Evolutionary conservation across 2,329 filamentous ascomycete species (phyloP), one percentile per base, ranked within the genome.

Genomic region (Leptographium radiaticola): DNA sequence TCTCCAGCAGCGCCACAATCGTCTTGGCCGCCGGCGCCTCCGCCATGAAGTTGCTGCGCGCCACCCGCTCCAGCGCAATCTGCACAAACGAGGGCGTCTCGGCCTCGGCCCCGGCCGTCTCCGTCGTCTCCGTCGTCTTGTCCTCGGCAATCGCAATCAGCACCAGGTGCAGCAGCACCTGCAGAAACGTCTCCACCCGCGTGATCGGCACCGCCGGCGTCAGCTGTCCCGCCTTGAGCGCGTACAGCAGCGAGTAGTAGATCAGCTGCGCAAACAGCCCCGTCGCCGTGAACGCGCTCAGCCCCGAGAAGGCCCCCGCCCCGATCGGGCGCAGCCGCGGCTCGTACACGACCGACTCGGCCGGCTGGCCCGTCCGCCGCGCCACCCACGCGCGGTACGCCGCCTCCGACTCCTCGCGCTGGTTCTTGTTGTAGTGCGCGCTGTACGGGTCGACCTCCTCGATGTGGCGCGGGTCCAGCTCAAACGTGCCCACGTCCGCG

Each of bases 351-450:
- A 97, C 83, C 53, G 96, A 89, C 43, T 88, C 82, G 1, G 79
- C 72, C 45, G 83, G 75, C 65, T 90, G 89, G 18, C 90, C 89
- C 0, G 85, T 89, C 69, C 87, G 89, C 70, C 89, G 89, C 12
- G 89, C 87, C 73, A 93, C 83, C 74, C 87, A 86, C 63, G 86
- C 84, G 62, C 86, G 89, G 71, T 93, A 96, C 4, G 89, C 86
- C 60, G 80, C 83, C 68, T 98, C 93, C 0, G 91, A 89, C 66
- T 98, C 93, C 64, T 98, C 93, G 51, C 93, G 81, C 67, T 97
- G 91, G 63, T 98, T 98, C 65, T 95, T 95, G 63, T 84, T 94
- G 68, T 95, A 98, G 64, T 97, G 89, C 8, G 90, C 87, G 63
- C 90, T 93, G 66, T 96, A 98, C 1, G 94, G 93, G 65, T 98